Conservation (phyloP, 176 grass and related monocot genomes). For the Zea luxurians region DNA sequence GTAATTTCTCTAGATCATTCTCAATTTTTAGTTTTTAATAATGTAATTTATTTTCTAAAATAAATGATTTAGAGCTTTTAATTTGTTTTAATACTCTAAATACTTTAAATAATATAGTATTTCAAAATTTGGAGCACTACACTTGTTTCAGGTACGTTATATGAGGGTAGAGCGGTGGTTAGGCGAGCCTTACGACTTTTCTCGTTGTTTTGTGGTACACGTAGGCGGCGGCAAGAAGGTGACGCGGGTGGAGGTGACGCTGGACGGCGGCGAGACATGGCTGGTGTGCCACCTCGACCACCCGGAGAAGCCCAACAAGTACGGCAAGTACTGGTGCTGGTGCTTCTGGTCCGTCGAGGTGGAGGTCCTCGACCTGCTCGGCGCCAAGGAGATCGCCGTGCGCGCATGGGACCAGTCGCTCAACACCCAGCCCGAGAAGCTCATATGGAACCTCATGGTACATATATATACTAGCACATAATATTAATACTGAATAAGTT, state of each 20-base stretch:
- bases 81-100: too few species aligned
- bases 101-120: too few species aligned
- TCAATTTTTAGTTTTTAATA: too few species aligned
- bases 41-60: too few species aligned
- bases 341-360: constrained; percentile 95
- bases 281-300: constrained; percentile 60
- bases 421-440: constrained; percentile 89
- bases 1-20: too few species aligned
- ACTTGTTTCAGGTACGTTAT: too few species aligned
- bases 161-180: too few species aligned
- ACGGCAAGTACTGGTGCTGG: constrained; percentile 97
- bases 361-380: constrained; percentile 78
- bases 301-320: constrained; percentile 88
- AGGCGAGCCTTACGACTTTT: too few species aligned
- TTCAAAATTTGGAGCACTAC: too few species aligned
- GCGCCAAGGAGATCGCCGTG: constrained; percentile 86
- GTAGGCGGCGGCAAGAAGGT: constrained; percentile 84
- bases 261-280: constrained; percentile 93
- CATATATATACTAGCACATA: too few species aligned
- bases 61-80: too few species aligned
- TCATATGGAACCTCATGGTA: constrained; percentile 96
- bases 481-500: too few species aligned
- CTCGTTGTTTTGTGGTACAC: neutral
- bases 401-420: constrained; percentile 86
- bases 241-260: constrained; percentile 87